Evolutionary conservation across 345 rosid species (phyloP).

Genomic region (Lepidium africanum): DNA sequence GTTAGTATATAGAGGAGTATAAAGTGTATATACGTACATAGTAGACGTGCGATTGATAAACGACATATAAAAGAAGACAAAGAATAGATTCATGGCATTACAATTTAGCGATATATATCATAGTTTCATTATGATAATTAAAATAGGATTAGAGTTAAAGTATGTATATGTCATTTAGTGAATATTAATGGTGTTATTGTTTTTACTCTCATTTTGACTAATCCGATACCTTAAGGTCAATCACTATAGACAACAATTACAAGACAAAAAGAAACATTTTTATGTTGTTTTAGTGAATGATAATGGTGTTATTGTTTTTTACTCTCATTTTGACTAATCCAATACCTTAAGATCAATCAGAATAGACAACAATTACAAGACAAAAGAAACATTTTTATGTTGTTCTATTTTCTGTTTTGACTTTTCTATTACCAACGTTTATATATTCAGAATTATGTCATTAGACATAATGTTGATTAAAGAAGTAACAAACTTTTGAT

Average conservation of each 20-base stretch:
- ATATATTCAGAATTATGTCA: neutral
- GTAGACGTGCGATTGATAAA: slow-evolving; percentile 21
- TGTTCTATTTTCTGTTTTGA: neutral
- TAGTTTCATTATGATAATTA: neutral
- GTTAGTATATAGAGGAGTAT: neutral
- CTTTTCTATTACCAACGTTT: slow-evolving; percentile 3
- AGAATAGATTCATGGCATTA: slow-evolving; percentile 21
- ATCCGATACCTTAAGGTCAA: slow-evolving; percentile 14
- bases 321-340: slow-evolving; percentile 17
- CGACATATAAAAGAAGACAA: slow-evolving; percentile 34
- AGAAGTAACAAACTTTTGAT: neutral
- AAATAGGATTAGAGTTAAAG: slow-evolving; percentile 28
- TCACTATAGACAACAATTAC: slow-evolving; percentile 23
- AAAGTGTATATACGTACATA: neutral
- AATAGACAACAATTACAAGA: slow-evolving; percentile 24
- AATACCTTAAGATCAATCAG: slow-evolving; percentile 13
- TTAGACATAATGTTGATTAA: neutral
- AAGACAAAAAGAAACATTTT: slow-evolving; percentile 15
- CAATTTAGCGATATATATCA: slow-evolving; percentile 1
- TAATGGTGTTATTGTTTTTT: slow-evolving; percentile 22
- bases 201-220: slow-evolving; percentile 22
- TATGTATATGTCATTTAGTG: slow-evolving; percentile 40
- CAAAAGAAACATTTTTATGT: slow-evolving; percentile 3
- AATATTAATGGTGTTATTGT: slow-evolving; percentile 21
- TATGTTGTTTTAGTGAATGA: slow-evolving; percentile 25